Conservation (phyloP, 2,329 filamentous ascomycete genomes). For the Fonsecaea pedrosoi region DNA sequence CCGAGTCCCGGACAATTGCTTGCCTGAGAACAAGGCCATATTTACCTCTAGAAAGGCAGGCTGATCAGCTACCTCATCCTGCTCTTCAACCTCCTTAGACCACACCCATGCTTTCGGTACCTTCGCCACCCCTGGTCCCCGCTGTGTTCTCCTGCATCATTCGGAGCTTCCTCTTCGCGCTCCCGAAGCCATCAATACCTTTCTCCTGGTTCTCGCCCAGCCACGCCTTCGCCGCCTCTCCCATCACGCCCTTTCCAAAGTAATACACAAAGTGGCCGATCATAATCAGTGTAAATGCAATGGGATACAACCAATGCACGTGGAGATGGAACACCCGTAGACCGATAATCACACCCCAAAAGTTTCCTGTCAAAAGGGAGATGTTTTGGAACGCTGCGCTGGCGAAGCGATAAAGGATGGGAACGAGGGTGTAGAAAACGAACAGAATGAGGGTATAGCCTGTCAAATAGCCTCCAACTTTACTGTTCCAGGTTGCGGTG, state of each 20-base stretch:
- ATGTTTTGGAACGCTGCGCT: constrained; percentile 97
- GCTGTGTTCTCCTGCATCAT: constrained; percentile 32
- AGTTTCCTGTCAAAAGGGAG: constrained; percentile 89
- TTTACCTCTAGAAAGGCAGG: background rate
- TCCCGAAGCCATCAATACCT: constrained; percentile 80
- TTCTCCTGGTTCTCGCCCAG: constrained; percentile 83
- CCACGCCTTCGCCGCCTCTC: constrained; percentile 95
- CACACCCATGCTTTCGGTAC: constrained; percentile 35
- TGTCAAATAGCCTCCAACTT: constrained; percentile 80
- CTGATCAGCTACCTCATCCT: background rate
- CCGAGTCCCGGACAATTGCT: background rate
- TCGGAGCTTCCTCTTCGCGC: constrained; percentile 75
- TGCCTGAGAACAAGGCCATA: background rate
- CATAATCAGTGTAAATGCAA: constrained; percentile 93
- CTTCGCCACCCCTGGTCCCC: constrained; percentile 32
- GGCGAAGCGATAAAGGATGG: constrained; percentile 85
- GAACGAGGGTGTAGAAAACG: constrained; percentile 87
- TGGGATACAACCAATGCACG: constrained; percentile 91
- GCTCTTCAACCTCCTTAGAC: constrained; percentile 20
- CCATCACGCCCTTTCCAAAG: constrained; percentile 77
- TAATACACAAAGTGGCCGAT: constrained; percentile 87
- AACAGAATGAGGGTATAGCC: constrained; percentile 85
- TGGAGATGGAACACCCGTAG: constrained; percentile 79
- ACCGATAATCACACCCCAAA: constrained; percentile 95
- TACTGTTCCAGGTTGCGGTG: constrained; percentile 67